phyloP scores from a whole-genome alignment of 2,329 filamentous ascomycete genomes.

The Colletotrichum godetiae region DNA sequence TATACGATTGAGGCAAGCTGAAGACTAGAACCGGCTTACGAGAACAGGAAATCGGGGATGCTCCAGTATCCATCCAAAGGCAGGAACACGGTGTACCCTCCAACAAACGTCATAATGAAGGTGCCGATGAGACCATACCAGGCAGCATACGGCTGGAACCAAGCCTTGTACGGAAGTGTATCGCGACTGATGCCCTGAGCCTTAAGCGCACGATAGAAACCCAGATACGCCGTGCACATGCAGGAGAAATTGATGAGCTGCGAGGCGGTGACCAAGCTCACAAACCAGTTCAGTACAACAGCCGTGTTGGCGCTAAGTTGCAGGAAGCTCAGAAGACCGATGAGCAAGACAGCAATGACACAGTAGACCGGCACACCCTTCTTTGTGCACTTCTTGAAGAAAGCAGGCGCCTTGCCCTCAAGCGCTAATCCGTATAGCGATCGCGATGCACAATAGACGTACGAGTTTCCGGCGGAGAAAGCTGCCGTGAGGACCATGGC shows the following conservation, averaged over 20 bases:
- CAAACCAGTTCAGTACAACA: constrained; percentile 79
- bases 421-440: constrained; percentile 76
- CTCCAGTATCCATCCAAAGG: constrained; percentile 71
- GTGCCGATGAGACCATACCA: constrained; percentile 74
- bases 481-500: constrained; percentile 77
- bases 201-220: constrained; percentile 76
- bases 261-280: constrained; percentile 76
- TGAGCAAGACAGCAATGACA: constrained; percentile 72
- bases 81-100: constrained; percentile 82
- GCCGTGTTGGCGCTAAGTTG: constrained; percentile 75
- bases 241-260: constrained; percentile 79
- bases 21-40: constrained; percentile 52
- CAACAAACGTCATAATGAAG: constrained; percentile 78
- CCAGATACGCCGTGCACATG: constrained; percentile 77
- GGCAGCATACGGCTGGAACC: constrained; percentile 77
- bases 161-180: constrained; percentile 76
- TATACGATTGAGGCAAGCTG: neutral
- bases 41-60: constrained; percentile 78
- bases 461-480: constrained; percentile 74
- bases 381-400: constrained; percentile 71
- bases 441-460: constrained; percentile 73
- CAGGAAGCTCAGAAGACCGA: constrained; percentile 79
- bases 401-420: constrained; percentile 72
- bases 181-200: constrained; percentile 77
- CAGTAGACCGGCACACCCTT: constrained; percentile 80